These are phyloP conservation scores for Lindgomyces ingoldianus DNA, from an alignment of 495 filamentous ascomycete species.

Conservation along the genomic window DNA sequence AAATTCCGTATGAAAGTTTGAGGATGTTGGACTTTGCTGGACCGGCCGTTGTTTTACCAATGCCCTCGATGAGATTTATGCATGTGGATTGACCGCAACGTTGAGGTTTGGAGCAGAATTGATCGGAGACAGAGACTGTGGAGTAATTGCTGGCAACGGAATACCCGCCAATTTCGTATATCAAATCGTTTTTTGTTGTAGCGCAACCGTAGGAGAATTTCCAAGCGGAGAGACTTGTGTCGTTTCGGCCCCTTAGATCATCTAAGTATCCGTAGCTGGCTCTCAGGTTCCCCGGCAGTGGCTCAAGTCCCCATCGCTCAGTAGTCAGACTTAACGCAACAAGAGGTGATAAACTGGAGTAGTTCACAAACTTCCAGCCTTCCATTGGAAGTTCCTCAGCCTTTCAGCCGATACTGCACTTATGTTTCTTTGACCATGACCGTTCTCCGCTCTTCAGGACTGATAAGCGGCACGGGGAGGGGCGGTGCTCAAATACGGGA, in stretches of 20 bases:
- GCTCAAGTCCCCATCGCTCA: conserved; percentile 5
- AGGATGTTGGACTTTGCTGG: neutral
- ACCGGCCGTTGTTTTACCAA: neutral
- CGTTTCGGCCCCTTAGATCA: neutral
- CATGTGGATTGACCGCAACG: neutral
- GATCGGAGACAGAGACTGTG: neutral
- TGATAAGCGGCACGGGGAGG: too few relatives aligned
- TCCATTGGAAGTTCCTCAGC: conserved; percentile 13
- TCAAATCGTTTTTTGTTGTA: neutral
- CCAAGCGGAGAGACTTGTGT: neutral
- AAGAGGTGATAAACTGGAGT: neutral
- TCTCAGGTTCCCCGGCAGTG: neutral
- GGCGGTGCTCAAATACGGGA: too few relatives aligned
- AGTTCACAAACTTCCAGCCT: conserved; percentile 8
- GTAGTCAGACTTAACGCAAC: neutral
- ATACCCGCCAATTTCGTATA: neutral
- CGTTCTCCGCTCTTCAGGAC: too few relatives aligned
- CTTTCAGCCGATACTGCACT: too few relatives aligned
- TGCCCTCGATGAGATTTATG: neutral
- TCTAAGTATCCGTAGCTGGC: neutral
- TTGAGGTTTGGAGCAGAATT: neutral
- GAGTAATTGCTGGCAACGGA: neutral
- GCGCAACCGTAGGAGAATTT: neutral
- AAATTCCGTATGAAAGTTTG: conserved; percentile 1
- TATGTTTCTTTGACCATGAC: too few relatives aligned